Percentiles rank a stretch among this genome's conserved stretches.
Evolutionary conservation across 768 basidiomycete genomes (phyloP).

Genomic region (Trametopsis cervina): DNA sequence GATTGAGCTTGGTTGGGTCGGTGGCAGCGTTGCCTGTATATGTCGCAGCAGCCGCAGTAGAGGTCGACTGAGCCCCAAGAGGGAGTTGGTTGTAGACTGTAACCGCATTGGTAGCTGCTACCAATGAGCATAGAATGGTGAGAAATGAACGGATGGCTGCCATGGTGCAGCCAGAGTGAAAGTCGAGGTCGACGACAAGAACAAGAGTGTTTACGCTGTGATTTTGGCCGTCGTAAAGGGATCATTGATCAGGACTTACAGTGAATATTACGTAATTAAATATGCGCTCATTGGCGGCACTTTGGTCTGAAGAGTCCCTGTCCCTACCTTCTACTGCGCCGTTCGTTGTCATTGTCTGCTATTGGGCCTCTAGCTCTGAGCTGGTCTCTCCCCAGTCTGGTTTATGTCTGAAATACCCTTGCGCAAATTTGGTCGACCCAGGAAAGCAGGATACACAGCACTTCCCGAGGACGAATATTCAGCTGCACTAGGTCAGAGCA

Average conservation of each 20-base stretch:
- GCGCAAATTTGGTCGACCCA: conserved; percentile 45
- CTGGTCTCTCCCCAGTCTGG: conserved; percentile 2
- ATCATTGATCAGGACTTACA: not conserved
- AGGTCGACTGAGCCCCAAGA: conserved; percentile 2
- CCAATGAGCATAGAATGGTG: conserved; percentile 5
- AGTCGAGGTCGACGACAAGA: not conserved
- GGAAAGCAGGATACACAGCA: conserved; percentile 41
- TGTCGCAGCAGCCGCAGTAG: conserved; percentile 16
- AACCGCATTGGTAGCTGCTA: conserved; percentile 9
- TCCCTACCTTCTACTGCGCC: too few relatives aligned
- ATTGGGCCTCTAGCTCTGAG: not conserved
- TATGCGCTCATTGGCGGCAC: too few relatives aligned
- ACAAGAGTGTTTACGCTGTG: not conserved
- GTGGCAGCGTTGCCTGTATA: conserved; percentile 29
- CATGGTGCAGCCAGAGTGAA: not conserved
- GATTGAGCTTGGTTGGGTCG: conserved; percentile 17
- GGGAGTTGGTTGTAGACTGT: conserved; percentile 25
- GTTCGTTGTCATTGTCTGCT: too few relatives aligned
- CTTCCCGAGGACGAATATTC: conserved; percentile 27
- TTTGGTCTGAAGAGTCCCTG: not conserved
- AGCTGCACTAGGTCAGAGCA: conserved; percentile 14
- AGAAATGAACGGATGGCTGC: conserved; percentile 11
- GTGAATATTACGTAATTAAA: not conserved
- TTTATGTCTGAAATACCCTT: conserved; percentile 73
- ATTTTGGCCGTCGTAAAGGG: not conserved